Evolutionary conservation across 176 grass and related monocot species (phyloP), one percentile per base, ranked within the genome.

Genomic region (Rhipidocladum racemiflorum): DNA sequence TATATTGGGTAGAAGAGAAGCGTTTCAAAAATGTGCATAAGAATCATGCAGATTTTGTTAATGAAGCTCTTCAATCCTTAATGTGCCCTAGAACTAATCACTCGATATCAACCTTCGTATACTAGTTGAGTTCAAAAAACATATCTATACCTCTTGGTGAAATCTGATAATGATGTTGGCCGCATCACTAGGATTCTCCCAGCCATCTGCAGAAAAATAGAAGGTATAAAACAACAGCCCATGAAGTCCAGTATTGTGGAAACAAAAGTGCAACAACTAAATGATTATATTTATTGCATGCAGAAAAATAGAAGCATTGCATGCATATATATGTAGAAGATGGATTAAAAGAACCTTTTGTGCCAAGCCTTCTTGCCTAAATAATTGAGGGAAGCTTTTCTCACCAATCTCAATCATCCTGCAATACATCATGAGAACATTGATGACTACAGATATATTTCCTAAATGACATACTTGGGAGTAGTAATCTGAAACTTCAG

Each of bases 341-440:
- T 50, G 46, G 38, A 79, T 14, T n/a, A 83, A 4, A 35, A 46
- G 38, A 72, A 98, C 96, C 96, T 95, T 91, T 77, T 90, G 92
- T n/a, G 89, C 91, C 75, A 98, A 82, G 13, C 87, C 83, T 91
- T 95, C 88, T 91, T 91, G 82, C 44, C 78, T 67, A 88, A 98
- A 98, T 84, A 98, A 91, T 48, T 93, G 92, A 62, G 96, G 96
- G 86, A 98, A 93, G 70, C 96, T 98, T 77, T 80, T 91, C n/a
- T 92, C 68, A 45, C 90, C 90, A 64, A 95, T 98, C 83, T 95
- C 92, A 57, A 95, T 88, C 88, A 98, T 90, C 84, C 96, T 95
- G 55, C 61, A 80, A 85, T 36, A 90, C 57, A 87, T 42, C 64
- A 53, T 68, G 56, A 65, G 70, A 84, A 76, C 10, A 30, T 48